A percentile compares a stretch with the other conserved stretches of the same genome.
Evolutionary conservation across 345 rosid species (phyloP).

Genomic region (Acer saccharum): DNA sequence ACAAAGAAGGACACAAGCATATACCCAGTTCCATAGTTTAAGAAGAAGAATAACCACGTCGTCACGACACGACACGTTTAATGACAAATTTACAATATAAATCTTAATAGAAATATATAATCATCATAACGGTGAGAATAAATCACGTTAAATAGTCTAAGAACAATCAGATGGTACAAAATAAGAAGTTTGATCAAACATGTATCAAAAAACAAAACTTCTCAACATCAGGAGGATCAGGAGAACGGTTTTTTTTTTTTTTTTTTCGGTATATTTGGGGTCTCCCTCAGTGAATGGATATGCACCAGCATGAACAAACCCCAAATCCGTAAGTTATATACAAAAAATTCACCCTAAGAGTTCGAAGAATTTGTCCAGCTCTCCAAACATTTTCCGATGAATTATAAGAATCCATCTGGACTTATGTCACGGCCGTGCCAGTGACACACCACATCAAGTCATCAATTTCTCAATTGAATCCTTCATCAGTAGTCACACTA

Average conservation of each 20-base stretch:
- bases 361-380: constrained; percentile 32
- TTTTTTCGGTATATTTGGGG: neutral
- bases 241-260: constrained; percentile 7
- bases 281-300: constrained; percentile 17
- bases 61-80: too few species aligned
- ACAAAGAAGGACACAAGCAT: neutral
- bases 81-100: too few species aligned
- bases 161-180: constrained; percentile 25
- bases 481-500: constrained; percentile 21
- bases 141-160: neutral
- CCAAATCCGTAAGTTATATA: constrained; percentile 36
- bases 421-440: constrained; percentile 17
- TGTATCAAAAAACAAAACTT: constrained; percentile 30
- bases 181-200: constrained; percentile 20
- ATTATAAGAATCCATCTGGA: constrained; percentile 9
- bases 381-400: constrained; percentile 20
- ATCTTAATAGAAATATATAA: too few species aligned
- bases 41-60: too few species aligned
- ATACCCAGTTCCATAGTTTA: too few species aligned
- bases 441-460: constrained; percentile 22
- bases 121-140: too few species aligned
- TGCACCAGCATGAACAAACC: constrained; percentile 23
- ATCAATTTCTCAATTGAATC: constrained; percentile 24
- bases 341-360: constrained; percentile 36
- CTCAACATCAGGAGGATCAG: constrained; percentile 24